Conservation (phyloP, 768 basidiomycete genomes). For the Lepiota venenata region DNA sequence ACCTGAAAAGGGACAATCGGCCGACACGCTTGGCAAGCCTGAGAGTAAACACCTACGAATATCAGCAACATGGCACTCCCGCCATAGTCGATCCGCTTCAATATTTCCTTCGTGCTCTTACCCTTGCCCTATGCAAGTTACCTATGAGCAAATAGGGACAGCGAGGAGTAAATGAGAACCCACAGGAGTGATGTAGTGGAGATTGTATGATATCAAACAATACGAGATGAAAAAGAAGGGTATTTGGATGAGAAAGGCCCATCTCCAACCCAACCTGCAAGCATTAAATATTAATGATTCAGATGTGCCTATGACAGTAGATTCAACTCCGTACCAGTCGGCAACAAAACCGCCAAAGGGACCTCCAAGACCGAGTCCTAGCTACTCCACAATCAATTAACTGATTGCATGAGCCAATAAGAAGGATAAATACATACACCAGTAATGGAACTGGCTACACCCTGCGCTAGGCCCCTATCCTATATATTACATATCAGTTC, state of each 20-base stretch:
- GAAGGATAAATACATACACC: constrained; percentile 43
- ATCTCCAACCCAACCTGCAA: constrained; percentile 72
- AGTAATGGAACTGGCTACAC: constrained; percentile 68
- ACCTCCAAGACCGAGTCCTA: constrained; percentile 75
- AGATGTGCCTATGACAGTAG: background rate
- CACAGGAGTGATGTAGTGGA: constrained; percentile 58
- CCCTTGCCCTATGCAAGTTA: constrained; percentile 52
- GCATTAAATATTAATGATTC: background rate
- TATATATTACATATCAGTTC: constrained; percentile 22
- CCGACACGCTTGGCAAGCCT: background rate
- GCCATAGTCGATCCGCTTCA: constrained; percentile 79
- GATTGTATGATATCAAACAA: constrained; percentile 49
- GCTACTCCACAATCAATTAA: constrained; percentile 28
- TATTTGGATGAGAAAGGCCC: constrained; percentile 74
- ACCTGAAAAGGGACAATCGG: constrained; percentile 31
- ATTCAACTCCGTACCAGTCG: constrained; percentile 47
- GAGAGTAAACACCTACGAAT: constrained; percentile 38
- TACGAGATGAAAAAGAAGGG: constrained; percentile 66
- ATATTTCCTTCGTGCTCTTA: constrained; percentile 58
- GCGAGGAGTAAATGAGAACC: background rate
- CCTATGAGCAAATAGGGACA: background rate
- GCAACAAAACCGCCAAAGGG: constrained; percentile 72
- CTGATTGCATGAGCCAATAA: background rate
- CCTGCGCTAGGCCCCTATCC: constrained; percentile 72
- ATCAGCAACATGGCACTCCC: constrained; percentile 62